These are phyloP conservation scores for Penstemon eatonii DNA, from an alignment of 257 asterid species.

Conservation along the genomic window DNA sequence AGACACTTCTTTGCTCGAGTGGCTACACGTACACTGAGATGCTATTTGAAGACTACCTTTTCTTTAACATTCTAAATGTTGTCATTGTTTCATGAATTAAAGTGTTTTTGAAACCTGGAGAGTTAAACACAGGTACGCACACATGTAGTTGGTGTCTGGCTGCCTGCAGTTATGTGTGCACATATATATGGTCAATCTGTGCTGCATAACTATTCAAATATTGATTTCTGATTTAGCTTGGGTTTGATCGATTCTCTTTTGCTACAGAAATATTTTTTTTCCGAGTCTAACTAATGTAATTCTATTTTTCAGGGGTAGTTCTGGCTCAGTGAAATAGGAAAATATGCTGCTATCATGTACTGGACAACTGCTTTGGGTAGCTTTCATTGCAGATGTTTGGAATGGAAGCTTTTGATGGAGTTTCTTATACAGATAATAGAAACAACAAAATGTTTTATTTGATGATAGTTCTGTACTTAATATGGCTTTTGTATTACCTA, in stretches of 20 bases:
- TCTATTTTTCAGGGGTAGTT: conserved; percentile 40
- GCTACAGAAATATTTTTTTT: not conserved
- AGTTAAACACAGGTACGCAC: no score
- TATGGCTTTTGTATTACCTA: not conserved
- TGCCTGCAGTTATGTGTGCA: no score
- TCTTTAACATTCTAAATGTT: no score
- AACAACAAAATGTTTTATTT: not conserved
- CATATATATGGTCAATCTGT: no score
- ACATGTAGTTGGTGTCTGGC: no score
- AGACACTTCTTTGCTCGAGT: no score
- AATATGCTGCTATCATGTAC: conserved; percentile 5
- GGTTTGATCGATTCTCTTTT: not conserved
- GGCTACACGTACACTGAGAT: no score
- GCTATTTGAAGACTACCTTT: no score
- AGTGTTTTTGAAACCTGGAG: no score
- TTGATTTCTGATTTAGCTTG: no score
- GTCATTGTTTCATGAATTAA: no score
- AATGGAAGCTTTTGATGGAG: conserved; percentile 17
- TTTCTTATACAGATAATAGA: not conserved
- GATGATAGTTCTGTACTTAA: not conserved
- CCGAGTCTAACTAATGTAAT: conserved; percentile 1
- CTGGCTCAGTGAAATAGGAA: conserved; percentile 34
- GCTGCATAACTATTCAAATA: no score
- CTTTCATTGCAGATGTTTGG: not conserved
- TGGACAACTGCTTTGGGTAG: not conserved